Percentiles rank a stretch among this genome's conserved stretches.
phyloP scores from a whole-genome alignment of 2,329 filamentous ascomycete genomes.

The Fusarium irregulare region DNA sequence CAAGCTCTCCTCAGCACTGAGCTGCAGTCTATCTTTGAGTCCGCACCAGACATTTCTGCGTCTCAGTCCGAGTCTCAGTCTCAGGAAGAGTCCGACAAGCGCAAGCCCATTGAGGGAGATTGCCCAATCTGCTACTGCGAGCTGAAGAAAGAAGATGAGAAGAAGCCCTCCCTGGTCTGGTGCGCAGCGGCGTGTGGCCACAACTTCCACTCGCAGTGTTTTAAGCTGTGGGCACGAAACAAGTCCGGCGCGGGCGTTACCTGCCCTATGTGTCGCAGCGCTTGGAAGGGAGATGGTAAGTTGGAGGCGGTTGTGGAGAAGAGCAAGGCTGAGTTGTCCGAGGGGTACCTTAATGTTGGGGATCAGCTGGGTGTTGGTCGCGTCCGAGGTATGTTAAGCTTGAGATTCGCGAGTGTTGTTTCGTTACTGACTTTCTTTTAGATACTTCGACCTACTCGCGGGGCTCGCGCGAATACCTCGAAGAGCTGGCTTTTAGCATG shows the following conservation, averaged over 20 bases:
- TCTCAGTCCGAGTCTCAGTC: slow-evolving; percentile 59
- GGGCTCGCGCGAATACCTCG: neutral
- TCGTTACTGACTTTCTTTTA: slow-evolving; percentile 17
- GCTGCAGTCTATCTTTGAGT: slow-evolving; percentile 67
- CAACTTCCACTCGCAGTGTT: slow-evolving; percentile 66
- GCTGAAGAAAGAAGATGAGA: slow-evolving; percentile 50
- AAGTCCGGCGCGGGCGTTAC: slow-evolving; percentile 59
- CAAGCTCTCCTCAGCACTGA: slow-evolving; percentile 69
- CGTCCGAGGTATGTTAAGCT: slow-evolving; percentile 57
- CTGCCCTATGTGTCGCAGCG: slow-evolving; percentile 70
- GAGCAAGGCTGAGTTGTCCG: slow-evolving; percentile 54
- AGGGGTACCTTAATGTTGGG: slow-evolving; percentile 73
- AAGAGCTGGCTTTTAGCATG: neutral
- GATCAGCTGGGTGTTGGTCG: slow-evolving; percentile 68
- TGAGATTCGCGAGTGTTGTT: neutral
- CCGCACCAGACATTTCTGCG: slow-evolving; percentile 55
- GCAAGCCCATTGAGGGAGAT: slow-evolving; percentile 64
- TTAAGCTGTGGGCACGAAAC: slow-evolving; percentile 64
- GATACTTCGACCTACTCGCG: slow-evolving; percentile 27
- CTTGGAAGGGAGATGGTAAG: slow-evolving; percentile 62
- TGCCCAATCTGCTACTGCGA: slow-evolving; percentile 69
- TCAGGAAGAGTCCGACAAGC: slow-evolving; percentile 50
- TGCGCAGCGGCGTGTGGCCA: slow-evolving; percentile 64
- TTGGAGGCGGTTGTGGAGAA: slow-evolving; percentile 58
- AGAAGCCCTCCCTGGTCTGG: slow-evolving; percentile 58